A percentile compares a stretch with the other conserved stretches of the same genome.
These are phyloP conservation scores for Vaccinium vitisidaea DNA, from an alignment of 148 eudicot genomes.

Conservation along the genomic window DNA sequence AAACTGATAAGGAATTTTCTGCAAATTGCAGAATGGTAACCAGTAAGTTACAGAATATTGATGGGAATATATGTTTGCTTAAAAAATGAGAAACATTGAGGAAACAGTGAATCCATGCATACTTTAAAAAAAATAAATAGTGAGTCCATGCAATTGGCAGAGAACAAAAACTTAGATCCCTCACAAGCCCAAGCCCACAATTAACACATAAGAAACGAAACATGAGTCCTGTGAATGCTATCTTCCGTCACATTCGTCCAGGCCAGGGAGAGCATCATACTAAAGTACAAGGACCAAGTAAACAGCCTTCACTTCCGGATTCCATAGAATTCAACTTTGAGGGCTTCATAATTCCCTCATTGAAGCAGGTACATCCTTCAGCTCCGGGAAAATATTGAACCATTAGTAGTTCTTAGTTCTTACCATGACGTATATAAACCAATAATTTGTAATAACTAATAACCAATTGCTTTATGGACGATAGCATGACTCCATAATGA, in stretches of 20 bases:
- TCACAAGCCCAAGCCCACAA: neutral
- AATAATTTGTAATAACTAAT: neutral
- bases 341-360: neutral
- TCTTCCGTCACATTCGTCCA: neutral
- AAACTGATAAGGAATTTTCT: conserved; percentile 77
- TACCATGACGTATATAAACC: neutral
- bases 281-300: neutral
- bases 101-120: neutral
- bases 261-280: neutral
- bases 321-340: neutral
- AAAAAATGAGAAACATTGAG: neutral
- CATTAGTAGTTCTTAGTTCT: neutral
- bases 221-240: neutral
- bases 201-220: conserved; percentile 3
- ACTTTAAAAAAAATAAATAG: neutral
- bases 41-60: neutral
- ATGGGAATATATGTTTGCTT: neutral
- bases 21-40: conserved; percentile 20
- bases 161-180: neutral
- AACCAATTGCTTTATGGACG: neutral
- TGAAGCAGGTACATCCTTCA: neutral
- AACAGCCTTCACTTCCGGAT: neutral
- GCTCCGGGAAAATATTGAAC: neutral
- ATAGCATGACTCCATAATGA: neutral
- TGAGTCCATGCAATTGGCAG: neutral